Conservation (phyloP, 179 eudicot species). For the Heliamphora pulchella region DNA sequence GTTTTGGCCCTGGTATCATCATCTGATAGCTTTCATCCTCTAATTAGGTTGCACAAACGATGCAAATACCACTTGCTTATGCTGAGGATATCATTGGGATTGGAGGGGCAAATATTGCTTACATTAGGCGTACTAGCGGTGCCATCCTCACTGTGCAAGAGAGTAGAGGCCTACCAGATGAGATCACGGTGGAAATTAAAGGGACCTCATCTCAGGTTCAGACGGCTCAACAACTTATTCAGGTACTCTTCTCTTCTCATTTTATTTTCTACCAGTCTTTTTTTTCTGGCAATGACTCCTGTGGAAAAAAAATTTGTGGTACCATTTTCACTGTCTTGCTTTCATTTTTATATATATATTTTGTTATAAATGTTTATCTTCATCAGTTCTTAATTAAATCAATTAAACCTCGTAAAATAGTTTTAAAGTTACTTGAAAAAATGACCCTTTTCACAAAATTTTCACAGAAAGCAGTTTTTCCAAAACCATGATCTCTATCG, state of each 20-base stretch:
- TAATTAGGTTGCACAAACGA: constrained; percentile 67
- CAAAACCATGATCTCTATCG: neutral
- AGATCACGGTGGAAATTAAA: constrained; percentile 61
- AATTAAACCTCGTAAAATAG: too few species aligned
- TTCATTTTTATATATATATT: too few species aligned
- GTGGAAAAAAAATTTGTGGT: neutral
- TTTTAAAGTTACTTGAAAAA: too few species aligned
- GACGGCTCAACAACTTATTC: constrained; percentile 60
- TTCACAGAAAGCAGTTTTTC: neutral
- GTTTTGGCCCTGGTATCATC: neutral
- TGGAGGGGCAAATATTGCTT: constrained; percentile 73
- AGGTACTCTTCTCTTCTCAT: constrained; percentile 25
- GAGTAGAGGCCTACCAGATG: constrained; percentile 47
- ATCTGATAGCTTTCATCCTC: constrained; percentile 10
- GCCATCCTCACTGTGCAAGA: constrained; percentile 63
- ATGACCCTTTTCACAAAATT: neutral
- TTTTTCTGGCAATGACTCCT: neutral
- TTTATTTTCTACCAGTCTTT: neutral
- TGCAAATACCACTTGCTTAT: constrained; percentile 82
- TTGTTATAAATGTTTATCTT: neutral
- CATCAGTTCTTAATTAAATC: neutral
- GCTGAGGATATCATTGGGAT: constrained; percentile 85
- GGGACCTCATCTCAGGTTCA: constrained; percentile 59
- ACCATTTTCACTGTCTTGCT: too few species aligned
- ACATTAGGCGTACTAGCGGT: constrained; percentile 63